Conservation (phyloP, 352 stramenopile genomes). For the Pilasporangium apinafurcum region DNA sequence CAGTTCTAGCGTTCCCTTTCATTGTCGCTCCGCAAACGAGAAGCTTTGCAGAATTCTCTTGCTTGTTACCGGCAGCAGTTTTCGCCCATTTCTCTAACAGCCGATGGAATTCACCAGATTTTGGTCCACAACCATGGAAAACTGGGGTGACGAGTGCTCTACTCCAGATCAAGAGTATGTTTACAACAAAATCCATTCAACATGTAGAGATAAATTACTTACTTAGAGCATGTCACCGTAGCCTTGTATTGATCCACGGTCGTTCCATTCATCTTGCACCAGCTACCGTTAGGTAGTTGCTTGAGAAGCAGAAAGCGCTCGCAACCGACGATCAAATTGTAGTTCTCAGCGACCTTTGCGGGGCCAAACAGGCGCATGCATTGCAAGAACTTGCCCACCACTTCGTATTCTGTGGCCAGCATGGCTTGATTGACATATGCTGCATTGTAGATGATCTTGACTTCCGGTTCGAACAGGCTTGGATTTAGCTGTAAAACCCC, state of each 20-base stretch:
- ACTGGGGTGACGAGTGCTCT: constrained; percentile 49
- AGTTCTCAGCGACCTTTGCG: constrained; percentile 22
- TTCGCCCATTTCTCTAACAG: constrained; percentile 68
- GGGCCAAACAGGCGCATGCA: constrained; percentile 72
- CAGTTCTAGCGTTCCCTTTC: constrained; percentile 24
- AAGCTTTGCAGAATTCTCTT: constrained; percentile 22
- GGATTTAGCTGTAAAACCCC: constrained; percentile 62
- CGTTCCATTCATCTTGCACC: constrained; percentile 50
- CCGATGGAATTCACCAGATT: constrained; percentile 46
- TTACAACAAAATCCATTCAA: neutral
- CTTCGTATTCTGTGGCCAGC: constrained; percentile 55
- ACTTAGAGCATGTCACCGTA: constrained; percentile 79
- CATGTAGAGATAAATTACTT: constrained; percentile 18
- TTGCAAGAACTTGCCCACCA: constrained; percentile 69
- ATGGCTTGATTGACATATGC: constrained; percentile 76
- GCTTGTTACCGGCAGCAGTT: constrained; percentile 16
- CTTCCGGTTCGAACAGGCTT: constrained; percentile 59
- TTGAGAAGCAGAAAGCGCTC: constrained; percentile 61
- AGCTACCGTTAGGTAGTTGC: constrained; percentile 68
- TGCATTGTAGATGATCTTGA: constrained; percentile 69
- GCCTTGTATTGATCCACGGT: constrained; percentile 74
- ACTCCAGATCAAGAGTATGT: neutral
- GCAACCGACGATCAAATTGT: constrained; percentile 40
- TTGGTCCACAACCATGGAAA: constrained; percentile 54
- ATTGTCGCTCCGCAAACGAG: constrained; percentile 44